phyloP scores from a whole-genome alignment of 2,329 filamentous ascomycete genomes.

The Myriosclerotinia curreyana region DNA sequence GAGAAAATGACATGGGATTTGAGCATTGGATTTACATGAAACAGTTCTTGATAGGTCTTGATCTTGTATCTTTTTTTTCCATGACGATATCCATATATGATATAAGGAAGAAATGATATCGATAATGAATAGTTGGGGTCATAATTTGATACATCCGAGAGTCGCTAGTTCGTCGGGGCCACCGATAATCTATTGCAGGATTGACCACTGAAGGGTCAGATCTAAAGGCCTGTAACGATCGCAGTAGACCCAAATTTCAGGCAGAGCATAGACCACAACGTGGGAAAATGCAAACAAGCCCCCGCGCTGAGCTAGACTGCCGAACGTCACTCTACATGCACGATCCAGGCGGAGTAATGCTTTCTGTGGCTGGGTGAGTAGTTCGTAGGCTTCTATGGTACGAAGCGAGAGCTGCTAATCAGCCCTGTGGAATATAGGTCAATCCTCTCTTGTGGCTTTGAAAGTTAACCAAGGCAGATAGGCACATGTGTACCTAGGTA shows the following conservation, averaged over 20 bases:
- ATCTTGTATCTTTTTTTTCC: background rate
- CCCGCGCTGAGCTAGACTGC: slow-evolving; percentile 16
- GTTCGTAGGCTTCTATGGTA: slow-evolving; percentile 17
- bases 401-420: background rate
- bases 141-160: slow-evolving; percentile 20
- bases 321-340: slow-evolving; percentile 19
- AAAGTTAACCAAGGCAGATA: background rate
- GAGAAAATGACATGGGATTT: slow-evolving; percentile 9
- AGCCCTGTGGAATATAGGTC: slow-evolving; percentile 16
- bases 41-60: background rate
- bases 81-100: slow-evolving; percentile 6
- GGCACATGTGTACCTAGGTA: slow-evolving; percentile 4
- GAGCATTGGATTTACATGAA: background rate
- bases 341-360: slow-evolving; percentile 14
- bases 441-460: slow-evolving; percentile 14
- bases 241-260: slow-evolving; percentile 14
- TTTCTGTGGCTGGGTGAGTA: slow-evolving; percentile 16
- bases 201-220: slow-evolving; percentile 16
- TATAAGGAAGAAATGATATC: slow-evolving; percentile 18
- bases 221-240: slow-evolving; percentile 21
- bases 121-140: slow-evolving; percentile 23
- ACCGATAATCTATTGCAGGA: slow-evolving; percentile 27
- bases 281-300: slow-evolving; percentile 17
- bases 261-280: slow-evolving; percentile 16
- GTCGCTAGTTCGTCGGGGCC: slow-evolving; percentile 28